phyloP scores from a whole-genome alignment of 2,329 filamentous ascomycete genomes.

The Talaromyces piceae region DNA sequence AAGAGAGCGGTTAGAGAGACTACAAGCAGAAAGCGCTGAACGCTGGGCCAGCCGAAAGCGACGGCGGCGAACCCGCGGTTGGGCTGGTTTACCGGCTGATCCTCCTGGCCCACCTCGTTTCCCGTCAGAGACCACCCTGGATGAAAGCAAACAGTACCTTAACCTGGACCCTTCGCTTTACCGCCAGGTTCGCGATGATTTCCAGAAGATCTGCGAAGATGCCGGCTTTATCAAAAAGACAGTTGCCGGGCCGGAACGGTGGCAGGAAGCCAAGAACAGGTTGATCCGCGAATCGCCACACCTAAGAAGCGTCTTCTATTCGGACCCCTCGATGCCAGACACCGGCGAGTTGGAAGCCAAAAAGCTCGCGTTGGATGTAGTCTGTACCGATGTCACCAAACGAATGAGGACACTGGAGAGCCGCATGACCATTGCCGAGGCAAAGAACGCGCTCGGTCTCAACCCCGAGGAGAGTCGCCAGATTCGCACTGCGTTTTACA shows the following conservation, averaged over 20 bases:
- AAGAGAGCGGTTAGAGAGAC: conserved; percentile 46
- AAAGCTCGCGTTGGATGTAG: conserved; percentile 64
- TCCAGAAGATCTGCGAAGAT: conserved; percentile 62
- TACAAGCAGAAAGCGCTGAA: conserved; percentile 55
- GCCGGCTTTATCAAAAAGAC: conserved; percentile 68
- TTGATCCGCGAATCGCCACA: conserved; percentile 59
- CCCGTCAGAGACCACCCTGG: conserved; percentile 73
- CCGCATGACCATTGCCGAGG: conserved; percentile 65
- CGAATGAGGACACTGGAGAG: conserved; percentile 59
- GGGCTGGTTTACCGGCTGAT: conserved; percentile 60
- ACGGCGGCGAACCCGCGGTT: conserved; percentile 60
- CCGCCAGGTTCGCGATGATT: conserved; percentile 56
- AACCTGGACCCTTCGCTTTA: conserved; percentile 58
- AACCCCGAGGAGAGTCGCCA: conserved; percentile 61
- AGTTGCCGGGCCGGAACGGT: conserved; percentile 61
- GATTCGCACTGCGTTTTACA: conserved; percentile 59
- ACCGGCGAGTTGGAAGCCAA: conserved; percentile 55
- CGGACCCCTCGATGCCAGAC: conserved; percentile 44
- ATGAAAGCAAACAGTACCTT: conserved; percentile 66
- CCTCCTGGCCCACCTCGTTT: conserved; percentile 64
- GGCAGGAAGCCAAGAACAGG: conserved; percentile 62
- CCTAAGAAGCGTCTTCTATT: conserved; percentile 55
- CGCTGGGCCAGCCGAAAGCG: conserved; percentile 58
- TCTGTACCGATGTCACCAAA: conserved; percentile 77
- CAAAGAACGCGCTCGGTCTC: conserved; percentile 63